Evolutionary conservation across 1,284 basidiomycete species (phyloP).

Genomic region (Cutaneotrichosporon mucoides): DNA sequence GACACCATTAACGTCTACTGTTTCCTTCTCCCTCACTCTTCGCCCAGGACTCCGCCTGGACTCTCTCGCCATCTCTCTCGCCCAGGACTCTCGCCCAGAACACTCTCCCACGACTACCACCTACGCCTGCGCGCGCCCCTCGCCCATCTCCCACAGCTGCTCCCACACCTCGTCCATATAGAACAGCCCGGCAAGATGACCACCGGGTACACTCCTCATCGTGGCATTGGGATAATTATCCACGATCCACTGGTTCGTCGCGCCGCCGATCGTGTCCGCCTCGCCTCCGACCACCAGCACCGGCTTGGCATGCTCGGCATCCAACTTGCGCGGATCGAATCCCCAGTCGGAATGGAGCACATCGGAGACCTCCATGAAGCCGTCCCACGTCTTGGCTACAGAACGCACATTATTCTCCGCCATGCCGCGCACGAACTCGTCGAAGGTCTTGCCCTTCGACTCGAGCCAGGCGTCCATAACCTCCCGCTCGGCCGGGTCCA

Average conservation of each 20-base stretch:
- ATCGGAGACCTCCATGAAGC: constrained; percentile 53
- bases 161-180: constrained; percentile 52
- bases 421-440: constrained; percentile 51
- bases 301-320: constrained; percentile 53
- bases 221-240: constrained; percentile 50
- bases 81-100: too few relatives aligned
- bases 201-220: constrained; percentile 51
- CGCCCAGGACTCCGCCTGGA: too few relatives aligned
- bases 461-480: constrained; percentile 42
- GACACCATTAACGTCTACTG: too few relatives aligned
- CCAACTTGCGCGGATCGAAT: constrained; percentile 51
- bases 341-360: constrained; percentile 58
- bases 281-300: constrained; percentile 52
- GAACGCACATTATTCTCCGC: constrained; percentile 53
- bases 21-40: too few relatives aligned
- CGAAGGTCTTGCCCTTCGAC: constrained; percentile 47
- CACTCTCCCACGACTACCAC: too few relatives aligned
- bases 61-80: too few relatives aligned
- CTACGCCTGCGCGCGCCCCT: too few relatives aligned
- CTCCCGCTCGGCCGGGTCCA: constrained; percentile 51
- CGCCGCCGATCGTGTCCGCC: constrained; percentile 50
- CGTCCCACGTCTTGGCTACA: constrained; percentile 54
- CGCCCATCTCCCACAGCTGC: constrained; percentile 1
- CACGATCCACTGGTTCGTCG: constrained; percentile 54
- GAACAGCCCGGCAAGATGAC: constrained; percentile 53